Conservation (phyloP, 1,284 basidiomycete species). For the Mycena citricolor region DNA sequence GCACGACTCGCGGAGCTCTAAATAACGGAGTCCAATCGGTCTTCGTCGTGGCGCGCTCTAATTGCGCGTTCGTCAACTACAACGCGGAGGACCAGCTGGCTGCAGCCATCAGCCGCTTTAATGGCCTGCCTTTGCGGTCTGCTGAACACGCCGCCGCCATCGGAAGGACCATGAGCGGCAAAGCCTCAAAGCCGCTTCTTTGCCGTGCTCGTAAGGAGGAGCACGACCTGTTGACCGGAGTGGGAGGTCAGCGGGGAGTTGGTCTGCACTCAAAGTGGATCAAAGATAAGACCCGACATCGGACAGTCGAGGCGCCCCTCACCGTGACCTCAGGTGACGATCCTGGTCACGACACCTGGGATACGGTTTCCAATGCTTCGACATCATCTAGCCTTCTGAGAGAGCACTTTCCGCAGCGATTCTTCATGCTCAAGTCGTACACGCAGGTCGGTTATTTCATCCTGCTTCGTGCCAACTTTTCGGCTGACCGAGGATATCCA, state of each 20-base stretch:
- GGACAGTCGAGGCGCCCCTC: slow-evolving; percentile 18
- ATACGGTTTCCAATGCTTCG: slow-evolving; percentile 65
- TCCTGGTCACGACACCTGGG: slow-evolving; percentile 53
- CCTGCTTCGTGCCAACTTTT: neutral
- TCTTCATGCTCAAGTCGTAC: slow-evolving; percentile 90
- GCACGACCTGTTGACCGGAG: slow-evolving; percentile 86
- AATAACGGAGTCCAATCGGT: slow-evolving; percentile 87
- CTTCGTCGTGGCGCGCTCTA: slow-evolving; percentile 89
- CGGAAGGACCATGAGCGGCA: slow-evolving; percentile 63
- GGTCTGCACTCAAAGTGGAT: slow-evolving; percentile 85
- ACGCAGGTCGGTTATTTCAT: slow-evolving; percentile 51
- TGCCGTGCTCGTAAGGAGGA: slow-evolving; percentile 81
- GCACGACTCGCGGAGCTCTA: too few species aligned
- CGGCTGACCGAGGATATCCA: slow-evolving; percentile 33
- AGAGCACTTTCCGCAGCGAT: slow-evolving; percentile 80
- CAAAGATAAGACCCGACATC: slow-evolving; percentile 48
- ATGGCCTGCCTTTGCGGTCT: slow-evolving; percentile 65
- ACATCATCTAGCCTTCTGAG: slow-evolving; percentile 75
- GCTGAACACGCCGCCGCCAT: slow-evolving; percentile 79
- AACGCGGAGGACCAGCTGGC: slow-evolving; percentile 62
- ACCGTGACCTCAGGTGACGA: too few species aligned
- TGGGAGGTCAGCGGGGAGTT: slow-evolving; percentile 85
- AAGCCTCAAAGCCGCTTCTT: slow-evolving; percentile 75
- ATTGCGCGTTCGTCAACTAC: slow-evolving; percentile 92
- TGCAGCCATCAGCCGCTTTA: slow-evolving; percentile 70